These are phyloP conservation scores for Acidiella bohemica DNA, from an alignment of 495 filamentous ascomycete genomes.

Conservation along the genomic window DNA sequence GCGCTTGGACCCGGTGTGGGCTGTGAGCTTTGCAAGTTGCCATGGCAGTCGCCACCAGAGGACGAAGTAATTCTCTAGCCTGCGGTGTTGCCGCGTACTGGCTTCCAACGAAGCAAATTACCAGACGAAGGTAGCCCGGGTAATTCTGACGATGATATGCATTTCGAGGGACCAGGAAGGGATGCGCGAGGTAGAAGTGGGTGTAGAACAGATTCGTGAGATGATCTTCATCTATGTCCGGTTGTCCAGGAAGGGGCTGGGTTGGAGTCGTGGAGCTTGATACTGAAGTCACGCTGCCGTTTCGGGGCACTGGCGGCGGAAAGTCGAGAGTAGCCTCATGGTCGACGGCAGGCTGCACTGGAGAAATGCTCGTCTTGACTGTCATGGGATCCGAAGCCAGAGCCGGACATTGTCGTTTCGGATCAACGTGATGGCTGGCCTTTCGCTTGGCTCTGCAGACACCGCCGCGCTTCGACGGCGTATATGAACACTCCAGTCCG, in stretches of 20 bases:
- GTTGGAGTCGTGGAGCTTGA: too few species aligned
- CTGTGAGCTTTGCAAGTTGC: background rate
- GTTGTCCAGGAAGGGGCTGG: too few species aligned
- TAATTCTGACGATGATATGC: constrained; percentile 2
- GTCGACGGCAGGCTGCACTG: too few species aligned
- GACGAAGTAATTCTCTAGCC: constrained; percentile 37
- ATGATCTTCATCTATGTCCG: background rate
- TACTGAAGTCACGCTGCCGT: too few species aligned
- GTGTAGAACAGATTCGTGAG: constrained; percentile 40
- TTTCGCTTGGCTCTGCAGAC: background rate
- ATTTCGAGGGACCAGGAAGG: constrained; percentile 41
- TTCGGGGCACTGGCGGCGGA: too few species aligned
- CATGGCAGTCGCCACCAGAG: constrained; percentile 41
- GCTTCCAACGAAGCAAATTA: constrained; percentile 43
- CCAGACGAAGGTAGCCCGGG: constrained; percentile 9
- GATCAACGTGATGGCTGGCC: background rate
- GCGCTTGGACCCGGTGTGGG: constrained; percentile 47
- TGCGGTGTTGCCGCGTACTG: constrained; percentile 43
- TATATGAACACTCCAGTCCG: constrained; percentile 7
- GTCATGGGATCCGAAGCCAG: background rate
- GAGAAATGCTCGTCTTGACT: too few species aligned
- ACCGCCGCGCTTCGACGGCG: background rate
- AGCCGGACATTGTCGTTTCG: background rate
- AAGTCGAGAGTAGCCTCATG: too few species aligned
- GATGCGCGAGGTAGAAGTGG: constrained; percentile 58